Base-by-base conservation (phyloP, 1,284 basidiomycete genomes). In the Cutaneotrichosporon dermatis region DNA sequence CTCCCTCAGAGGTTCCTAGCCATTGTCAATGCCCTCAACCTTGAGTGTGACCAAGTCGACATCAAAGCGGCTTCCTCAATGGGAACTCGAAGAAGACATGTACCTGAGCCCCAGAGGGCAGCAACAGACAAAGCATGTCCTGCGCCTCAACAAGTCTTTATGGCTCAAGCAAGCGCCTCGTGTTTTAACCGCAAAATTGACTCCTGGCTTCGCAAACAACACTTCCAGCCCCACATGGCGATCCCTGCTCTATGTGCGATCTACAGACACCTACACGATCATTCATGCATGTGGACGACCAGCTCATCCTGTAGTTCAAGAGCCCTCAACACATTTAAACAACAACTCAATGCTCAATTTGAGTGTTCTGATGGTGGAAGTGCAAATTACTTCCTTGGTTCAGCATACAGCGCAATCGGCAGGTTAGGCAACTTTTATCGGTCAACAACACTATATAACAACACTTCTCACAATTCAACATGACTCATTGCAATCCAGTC, bases 11-110 rank as follows among this genome's bases (percentile, higher is more conserved):
- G 50, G 4, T 61, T 70, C 39, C 54, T 70, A 1, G 39, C 66
- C 1, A 16, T 68, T 5, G 64, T 68, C 56, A 67, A 62, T 35
- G 48, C 68, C 25, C 54, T 60, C 39, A 42, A 66, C 48, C 42
- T 71, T 0, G 60, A 67, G 11, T 70, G 66, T 51, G 62, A 66
- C 51, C 66, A 67, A 58, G 63, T 68, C 34, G 66, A 70, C 51
- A 69, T 70, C 59, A 61, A 56, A 10, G 66, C 62, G 39, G 39
- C 39, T 12, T 40, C 39, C 39, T 40, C 3, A 59, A 66, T 54
- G 64, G 64, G 57, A 63, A 16, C 39, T 66, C 5, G 54, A 63
- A 11, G 57, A 63, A 34, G 11, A 10, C 62, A 40, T 65, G 13
- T 66, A 62, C 39, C 5, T 66, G 43, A n/a, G 11, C 42, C 6